These are phyloP conservation scores for Mycena galericulata DNA, from an alignment of 768 basidiomycete species.

Conservation along the genomic window DNA sequence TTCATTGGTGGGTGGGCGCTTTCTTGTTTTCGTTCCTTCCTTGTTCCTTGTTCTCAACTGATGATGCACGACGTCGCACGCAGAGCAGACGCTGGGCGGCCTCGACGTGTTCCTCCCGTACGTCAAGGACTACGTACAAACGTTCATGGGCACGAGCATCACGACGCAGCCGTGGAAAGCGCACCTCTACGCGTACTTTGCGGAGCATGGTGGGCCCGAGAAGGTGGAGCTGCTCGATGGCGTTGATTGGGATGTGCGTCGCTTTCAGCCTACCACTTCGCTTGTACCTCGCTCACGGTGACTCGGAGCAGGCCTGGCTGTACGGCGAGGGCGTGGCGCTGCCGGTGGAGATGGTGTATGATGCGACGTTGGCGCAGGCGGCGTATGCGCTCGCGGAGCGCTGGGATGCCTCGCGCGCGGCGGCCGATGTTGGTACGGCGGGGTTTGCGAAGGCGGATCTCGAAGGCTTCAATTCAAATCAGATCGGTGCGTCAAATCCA, in stretches of 20 bases:
- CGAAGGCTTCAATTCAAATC: slow-evolving; percentile 76
- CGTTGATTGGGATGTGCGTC: slow-evolving; percentile 86
- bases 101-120: slow-evolving; percentile 88
- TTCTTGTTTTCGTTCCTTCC: too few relatives aligned
- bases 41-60: too few relatives aligned
- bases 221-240: slow-evolving; percentile 74
- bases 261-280: not conserved
- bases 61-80: too few relatives aligned
- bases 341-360: slow-evolving; percentile 74
- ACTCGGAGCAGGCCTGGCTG: slow-evolving; percentile 74
- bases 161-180: slow-evolving; percentile 87
- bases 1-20: slow-evolving; percentile 69
- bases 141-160: slow-evolving; percentile 86
- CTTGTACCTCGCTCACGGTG: not conserved
- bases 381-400: slow-evolving; percentile 78
- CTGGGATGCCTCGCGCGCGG: slow-evolving; percentile 75
- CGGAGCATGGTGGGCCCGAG: slow-evolving; percentile 65
- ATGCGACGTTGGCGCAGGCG: slow-evolving; percentile 73
- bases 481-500: slow-evolving; percentile 82
- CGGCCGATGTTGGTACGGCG: slow-evolving; percentile 53
- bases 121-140: slow-evolving; percentile 82
- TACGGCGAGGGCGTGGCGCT: slow-evolving; percentile 82
- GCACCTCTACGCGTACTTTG: slow-evolving; percentile 81
- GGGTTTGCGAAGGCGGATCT: slow-evolving; percentile 73
- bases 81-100: slow-evolving; percentile 83